phyloP scores from a whole-genome alignment of 148 eudicot genomes.

The Talinum fruticosum region DNA sequence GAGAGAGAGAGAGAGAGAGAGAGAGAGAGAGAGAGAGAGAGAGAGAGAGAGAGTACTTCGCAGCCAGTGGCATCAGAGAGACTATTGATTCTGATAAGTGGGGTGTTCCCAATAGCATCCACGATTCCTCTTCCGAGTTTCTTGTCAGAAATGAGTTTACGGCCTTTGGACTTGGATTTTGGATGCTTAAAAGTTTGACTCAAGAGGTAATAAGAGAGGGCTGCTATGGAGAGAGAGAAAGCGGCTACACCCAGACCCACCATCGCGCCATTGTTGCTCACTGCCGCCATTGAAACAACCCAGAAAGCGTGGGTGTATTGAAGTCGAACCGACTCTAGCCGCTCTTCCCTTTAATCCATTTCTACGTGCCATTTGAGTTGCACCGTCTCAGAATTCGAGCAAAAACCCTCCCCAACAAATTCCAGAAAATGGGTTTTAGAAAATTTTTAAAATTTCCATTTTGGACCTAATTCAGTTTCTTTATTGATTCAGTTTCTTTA shows the following conservation, averaged over 20 bases:
- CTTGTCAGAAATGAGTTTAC: slow-evolving; percentile 14
- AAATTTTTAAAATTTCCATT: no score
- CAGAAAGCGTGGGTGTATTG: neutral
- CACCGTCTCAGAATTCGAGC: neutral
- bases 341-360: neutral
- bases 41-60: slow-evolving; percentile 35
- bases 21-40: no score
- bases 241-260: slow-evolving; percentile 27
- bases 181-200: slow-evolving; percentile 21
- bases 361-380: neutral
- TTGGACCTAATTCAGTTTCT: no score
- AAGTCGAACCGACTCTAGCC: slow-evolving; percentile 8
- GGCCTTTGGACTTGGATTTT: slow-evolving; percentile 24
- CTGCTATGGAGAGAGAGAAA: slow-evolving; percentile 43
- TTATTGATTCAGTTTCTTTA: no score
- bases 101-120: slow-evolving; percentile 85
- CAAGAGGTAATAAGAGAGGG: slow-evolving; percentile 48
- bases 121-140: slow-evolving; percentile 50
- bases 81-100: slow-evolving; percentile 77
- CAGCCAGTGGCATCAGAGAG: slow-evolving; percentile 92
- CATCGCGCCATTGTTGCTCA: slow-evolving; percentile 34
- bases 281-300: slow-evolving; percentile 32
- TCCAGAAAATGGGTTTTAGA: no score
- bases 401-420: no score
- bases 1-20: no score